Evolutionary conservation across 129 eudicot species (phyloP).

Genomic region (Lactuca saligna): DNA sequence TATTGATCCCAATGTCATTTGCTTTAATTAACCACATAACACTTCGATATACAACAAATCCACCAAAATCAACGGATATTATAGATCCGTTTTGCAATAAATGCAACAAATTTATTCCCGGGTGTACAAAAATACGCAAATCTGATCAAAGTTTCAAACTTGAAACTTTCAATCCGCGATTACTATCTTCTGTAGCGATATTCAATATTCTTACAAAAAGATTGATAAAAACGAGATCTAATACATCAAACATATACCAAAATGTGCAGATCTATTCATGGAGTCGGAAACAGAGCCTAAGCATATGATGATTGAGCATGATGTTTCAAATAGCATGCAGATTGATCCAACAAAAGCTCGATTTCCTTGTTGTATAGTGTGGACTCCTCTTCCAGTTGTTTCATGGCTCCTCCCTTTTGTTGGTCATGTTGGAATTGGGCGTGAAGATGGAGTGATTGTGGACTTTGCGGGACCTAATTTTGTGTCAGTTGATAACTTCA

Average conservation of each 20-base stretch:
- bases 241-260: neutral
- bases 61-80: neutral
- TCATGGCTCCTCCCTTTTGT: conserved; percentile 90
- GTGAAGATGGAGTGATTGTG: conserved; percentile 87
- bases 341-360: conserved; percentile 72
- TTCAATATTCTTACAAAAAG: neutral
- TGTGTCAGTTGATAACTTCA: conserved; percentile 77
- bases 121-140: neutral
- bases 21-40: neutral
- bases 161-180: neutral
- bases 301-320: conserved; percentile 48
- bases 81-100: neutral
- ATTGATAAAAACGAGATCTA: conserved; percentile 5
- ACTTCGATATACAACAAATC: neutral
- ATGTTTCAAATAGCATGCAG: conserved; percentile 30
- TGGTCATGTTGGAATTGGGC: conserved; percentile 85
- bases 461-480: conserved; percentile 93
- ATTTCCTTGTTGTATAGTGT: conserved; percentile 86
- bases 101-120: neutral
- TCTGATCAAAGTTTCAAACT: neutral
- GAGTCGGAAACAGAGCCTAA: conserved; percentile 29
- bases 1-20: neutral
- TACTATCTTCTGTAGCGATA: neutral
- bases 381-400: conserved; percentile 90
- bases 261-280: conserved; percentile 34